Conservation (phyloP, 192 early-diverging fungal species). For the Ambispora gerdemannii region DNA sequence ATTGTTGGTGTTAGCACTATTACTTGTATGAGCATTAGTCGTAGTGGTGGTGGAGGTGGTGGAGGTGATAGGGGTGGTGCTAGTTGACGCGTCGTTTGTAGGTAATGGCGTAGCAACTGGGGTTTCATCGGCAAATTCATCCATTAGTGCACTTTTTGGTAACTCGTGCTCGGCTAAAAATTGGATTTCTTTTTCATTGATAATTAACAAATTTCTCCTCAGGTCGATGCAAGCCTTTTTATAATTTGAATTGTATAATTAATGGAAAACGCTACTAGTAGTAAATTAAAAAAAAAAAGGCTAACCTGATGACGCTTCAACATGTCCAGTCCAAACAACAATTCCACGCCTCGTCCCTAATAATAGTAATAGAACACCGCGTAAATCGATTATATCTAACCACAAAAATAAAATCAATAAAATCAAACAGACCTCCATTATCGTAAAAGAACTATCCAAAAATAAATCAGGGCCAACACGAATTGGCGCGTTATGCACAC, state of each 20-base stretch:
- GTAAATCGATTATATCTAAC: no score
- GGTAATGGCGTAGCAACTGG: slow-evolving; percentile 35
- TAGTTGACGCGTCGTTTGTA: slow-evolving; percentile 29
- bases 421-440: slow-evolving; percentile 64
- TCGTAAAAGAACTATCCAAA: slow-evolving; percentile 85
- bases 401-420: slow-evolving; percentile 11
- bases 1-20: background rate
- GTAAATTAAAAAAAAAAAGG: background rate
- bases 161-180: slow-evolving; percentile 93
- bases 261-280: slow-evolving; percentile 9
- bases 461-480: slow-evolving; percentile 70
- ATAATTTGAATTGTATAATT: background rate
- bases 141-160: slow-evolving; percentile 54
- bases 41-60: background rate
- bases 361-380: no score
- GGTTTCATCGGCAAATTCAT: slow-evolving; percentile 16
- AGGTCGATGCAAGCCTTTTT: slow-evolving; percentile 91
- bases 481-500: slow-evolving; percentile 87
- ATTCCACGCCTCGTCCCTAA: slow-evolving; percentile 74
- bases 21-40: background rate
- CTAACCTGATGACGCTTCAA: slow-evolving; percentile 78
- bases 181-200: slow-evolving; percentile 74
- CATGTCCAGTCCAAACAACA: slow-evolving; percentile 97
- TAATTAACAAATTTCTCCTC: slow-evolving; percentile 72
- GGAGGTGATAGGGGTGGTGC: slow-evolving; percentile 15